Evolutionary conservation across 257 asterid species (phyloP).

Genomic region (Fraxinus excelsior): DNA sequence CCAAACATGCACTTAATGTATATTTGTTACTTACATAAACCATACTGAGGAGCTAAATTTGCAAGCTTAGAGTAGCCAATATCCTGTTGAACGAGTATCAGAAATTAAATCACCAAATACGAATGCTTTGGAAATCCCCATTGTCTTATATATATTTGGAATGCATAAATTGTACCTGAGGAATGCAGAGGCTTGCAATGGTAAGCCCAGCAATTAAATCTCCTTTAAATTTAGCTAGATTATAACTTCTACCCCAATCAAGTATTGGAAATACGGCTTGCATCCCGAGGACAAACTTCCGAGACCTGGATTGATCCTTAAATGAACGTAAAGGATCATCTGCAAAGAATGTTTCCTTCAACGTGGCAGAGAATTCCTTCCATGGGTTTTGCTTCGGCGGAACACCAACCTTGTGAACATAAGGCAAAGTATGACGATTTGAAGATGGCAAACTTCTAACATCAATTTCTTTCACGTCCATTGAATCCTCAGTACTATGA

Average conservation of each 20-base stretch:
- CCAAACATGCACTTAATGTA: neutral
- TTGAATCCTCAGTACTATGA: constrained; percentile 22
- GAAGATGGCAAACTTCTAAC: constrained; percentile 43
- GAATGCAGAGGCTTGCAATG: constrained; percentile 88
- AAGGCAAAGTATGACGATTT: constrained; percentile 41
- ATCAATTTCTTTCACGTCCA: constrained; percentile 48
- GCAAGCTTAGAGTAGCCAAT: constrained; percentile 83
- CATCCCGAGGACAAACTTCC: constrained; percentile 63
- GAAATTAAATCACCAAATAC: constrained; percentile 1
- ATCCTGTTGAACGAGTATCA: constrained; percentile 45
- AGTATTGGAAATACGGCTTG: constrained; percentile 80
- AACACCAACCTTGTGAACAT: constrained; percentile 71
- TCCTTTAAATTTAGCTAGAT: constrained; percentile 53
- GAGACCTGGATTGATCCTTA: constrained; percentile 72
- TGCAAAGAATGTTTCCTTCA: constrained; percentile 78
- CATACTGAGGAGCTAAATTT: constrained; percentile 75
- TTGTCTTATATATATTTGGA: neutral
- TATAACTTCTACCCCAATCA: constrained; percentile 69
- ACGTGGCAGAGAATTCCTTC: constrained; percentile 54
- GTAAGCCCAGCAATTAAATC: constrained; percentile 81
- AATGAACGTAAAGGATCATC: constrained; percentile 88
- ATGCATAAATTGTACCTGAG: constrained; percentile 55
- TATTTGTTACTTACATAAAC: constrained; percentile 61
- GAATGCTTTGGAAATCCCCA: neutral
- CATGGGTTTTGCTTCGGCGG: constrained; percentile 79